Evolutionary conservation across 176 grass and related monocot species (phyloP), one percentile per base, ranked within the genome.

Genomic region (Triticum urartu): DNA sequence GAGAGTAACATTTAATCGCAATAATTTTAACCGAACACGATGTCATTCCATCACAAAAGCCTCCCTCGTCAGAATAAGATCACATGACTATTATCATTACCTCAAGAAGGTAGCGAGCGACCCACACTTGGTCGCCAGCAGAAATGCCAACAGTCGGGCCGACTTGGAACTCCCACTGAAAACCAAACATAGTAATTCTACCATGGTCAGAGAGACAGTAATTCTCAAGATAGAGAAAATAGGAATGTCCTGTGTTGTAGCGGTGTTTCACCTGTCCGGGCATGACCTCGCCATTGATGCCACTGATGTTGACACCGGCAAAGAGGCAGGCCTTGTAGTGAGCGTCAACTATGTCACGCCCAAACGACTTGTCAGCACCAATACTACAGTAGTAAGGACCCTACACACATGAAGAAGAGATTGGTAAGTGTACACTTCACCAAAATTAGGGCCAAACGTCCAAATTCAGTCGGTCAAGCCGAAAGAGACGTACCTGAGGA

Each of bases 261-360:
- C 30, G 24, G 36, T 1, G 21, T 38, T 85, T 86, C 86, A 99
- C 97, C 94, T 99, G 97, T 18, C 97, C 97, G 11, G 97, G 97
- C 97, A 99, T 99, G 77, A 99, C 97, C 76, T 99, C 97, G 12
- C 97, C 97, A 3, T 99, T 99, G 79, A 99, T 99, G 64, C 97
- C 97, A 69, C 97, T 99, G 71, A 99, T 94, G 81, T 97, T 94
- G 69, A 99, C 87, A 30, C 97, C 97, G 5, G 97, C 92, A 42
- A 93, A 96, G 6, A 99, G 33, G 80, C 94, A 99, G 43, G 97
- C 94, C 85, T 97, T 99, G 83, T 99, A 99, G 83, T 99, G 97
- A 20, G 97, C 50, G 25, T 99, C 94, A 39, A 99, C 97, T 12
- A 99, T 96, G 74, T 99, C 94, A 7, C 97, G 90, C 6, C 97